Evolutionary conservation across 2,329 filamentous ascomycete genomes (phyloP).

Genomic region (Arthroderma sp.): DNA sequence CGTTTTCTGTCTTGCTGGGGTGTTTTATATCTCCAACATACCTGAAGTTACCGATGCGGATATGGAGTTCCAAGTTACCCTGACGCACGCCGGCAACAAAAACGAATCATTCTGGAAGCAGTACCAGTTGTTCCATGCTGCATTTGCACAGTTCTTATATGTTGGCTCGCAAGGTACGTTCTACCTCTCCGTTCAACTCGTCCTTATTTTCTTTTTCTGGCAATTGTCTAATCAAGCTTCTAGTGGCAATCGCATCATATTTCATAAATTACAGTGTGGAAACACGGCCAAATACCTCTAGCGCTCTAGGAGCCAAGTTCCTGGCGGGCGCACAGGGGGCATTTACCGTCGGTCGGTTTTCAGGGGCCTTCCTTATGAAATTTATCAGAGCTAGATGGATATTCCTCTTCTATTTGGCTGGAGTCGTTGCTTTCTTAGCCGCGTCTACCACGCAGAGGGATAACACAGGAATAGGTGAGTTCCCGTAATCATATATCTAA

Average conservation of each 20-base stretch:
- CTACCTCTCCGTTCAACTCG: slow-evolving; percentile 9
- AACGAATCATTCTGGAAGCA: slow-evolving; percentile 53
- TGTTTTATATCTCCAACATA: slow-evolving; percentile 57
- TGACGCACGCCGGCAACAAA: slow-evolving; percentile 43
- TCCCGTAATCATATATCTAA: not conserved
- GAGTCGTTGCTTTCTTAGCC: slow-evolving; percentile 49
- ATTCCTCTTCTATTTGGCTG: slow-evolving; percentile 54
- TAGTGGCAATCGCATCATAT: slow-evolving; percentile 43
- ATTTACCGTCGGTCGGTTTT: slow-evolving; percentile 62
- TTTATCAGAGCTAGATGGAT: slow-evolving; percentile 57
- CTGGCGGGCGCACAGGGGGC: slow-evolving; percentile 61
- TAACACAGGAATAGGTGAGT: slow-evolving; percentile 36
- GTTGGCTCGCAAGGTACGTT: slow-evolving; percentile 56
- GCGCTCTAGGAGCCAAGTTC: slow-evolving; percentile 52
- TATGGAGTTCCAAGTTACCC: slow-evolving; percentile 51
- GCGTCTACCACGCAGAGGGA: slow-evolving; percentile 38
- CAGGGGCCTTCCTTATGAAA: slow-evolving; percentile 54
- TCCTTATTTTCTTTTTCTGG: slow-evolving; percentile 24
- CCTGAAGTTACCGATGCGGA: slow-evolving; percentile 63
- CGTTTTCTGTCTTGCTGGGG: slow-evolving; percentile 51
- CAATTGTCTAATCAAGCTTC: not conserved
- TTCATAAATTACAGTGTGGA: slow-evolving; percentile 64
- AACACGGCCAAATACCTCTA: slow-evolving; percentile 43
- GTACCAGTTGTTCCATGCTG: slow-evolving; percentile 63
- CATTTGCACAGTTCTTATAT: slow-evolving; percentile 68